A percentile compares a stretch with the other conserved stretches of the same genome.
These are phyloP conservation scores for Leptographium radiaticola DNA, from an alignment of 2,329 filamentous ascomycete species.

Conservation along the genomic window DNA sequence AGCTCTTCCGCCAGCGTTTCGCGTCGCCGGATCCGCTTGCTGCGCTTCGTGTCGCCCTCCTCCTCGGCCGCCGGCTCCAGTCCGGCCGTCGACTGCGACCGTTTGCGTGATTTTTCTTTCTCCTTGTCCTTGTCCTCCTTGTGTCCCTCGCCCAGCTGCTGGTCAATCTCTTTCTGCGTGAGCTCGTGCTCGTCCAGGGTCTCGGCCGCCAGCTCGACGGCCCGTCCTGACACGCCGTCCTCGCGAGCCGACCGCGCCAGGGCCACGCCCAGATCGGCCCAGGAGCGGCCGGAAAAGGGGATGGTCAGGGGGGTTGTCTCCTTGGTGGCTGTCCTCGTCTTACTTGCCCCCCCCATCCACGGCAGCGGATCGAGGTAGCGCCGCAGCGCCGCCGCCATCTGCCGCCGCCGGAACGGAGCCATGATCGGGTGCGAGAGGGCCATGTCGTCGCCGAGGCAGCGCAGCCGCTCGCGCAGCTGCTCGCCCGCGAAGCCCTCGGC, in stretches of 20 bases:
- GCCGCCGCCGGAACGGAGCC: constrained; percentile 39
- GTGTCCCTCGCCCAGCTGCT: constrained; percentile 14
- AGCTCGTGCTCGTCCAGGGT: constrained; percentile 23
- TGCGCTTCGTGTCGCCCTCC: constrained; percentile 43
- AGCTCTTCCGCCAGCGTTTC: constrained; percentile 42
- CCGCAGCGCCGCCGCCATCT: constrained; percentile 36
- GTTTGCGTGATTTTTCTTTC: constrained; percentile 29
- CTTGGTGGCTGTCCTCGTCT: background rate
- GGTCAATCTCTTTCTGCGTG: constrained; percentile 25
- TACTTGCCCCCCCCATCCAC: constrained; percentile 39
- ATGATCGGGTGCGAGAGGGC: constrained; percentile 48
- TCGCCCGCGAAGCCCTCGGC: constrained; percentile 51
- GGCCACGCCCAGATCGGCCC: constrained; percentile 29
- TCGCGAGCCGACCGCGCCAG: constrained; percentile 23
- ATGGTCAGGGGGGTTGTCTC: constrained; percentile 15
- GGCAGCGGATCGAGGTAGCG: constrained; percentile 48
- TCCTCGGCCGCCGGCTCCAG: constrained; percentile 42
- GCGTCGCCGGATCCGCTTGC: constrained; percentile 50
- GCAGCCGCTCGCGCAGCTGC: constrained; percentile 42
- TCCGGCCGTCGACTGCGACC: constrained; percentile 49
- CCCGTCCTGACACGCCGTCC: constrained; percentile 21
- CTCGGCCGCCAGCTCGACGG: constrained; percentile 23
- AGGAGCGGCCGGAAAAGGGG: constrained; percentile 21
- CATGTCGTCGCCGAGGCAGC: constrained; percentile 39
- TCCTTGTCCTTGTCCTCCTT: constrained; percentile 12